These are phyloP conservation scores for Globisporangium alternatum DNA, from an alignment of 352 stramenopile genomes.

Conservation along the genomic window DNA sequence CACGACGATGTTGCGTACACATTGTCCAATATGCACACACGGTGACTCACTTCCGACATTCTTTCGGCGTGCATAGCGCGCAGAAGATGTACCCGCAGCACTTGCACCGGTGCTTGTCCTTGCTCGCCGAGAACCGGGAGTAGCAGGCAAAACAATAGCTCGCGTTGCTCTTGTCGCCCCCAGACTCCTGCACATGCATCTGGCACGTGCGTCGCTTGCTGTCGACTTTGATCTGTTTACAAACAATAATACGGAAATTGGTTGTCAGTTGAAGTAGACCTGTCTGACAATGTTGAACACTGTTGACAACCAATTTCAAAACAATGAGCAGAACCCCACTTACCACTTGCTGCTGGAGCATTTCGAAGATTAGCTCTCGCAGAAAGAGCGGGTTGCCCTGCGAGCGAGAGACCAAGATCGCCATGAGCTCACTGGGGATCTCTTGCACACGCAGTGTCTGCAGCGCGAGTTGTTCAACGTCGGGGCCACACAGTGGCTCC, in stretches of 20 bases:
- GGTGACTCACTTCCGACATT: constrained; percentile 55
- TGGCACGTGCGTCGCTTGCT: constrained; percentile 52
- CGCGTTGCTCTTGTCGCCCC: constrained; percentile 69
- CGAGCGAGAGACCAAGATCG: constrained; percentile 65
- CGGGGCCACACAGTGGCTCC: constrained; percentile 47
- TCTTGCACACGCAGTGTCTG: constrained; percentile 60
- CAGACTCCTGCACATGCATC: constrained; percentile 75
- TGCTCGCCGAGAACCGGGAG: constrained; percentile 39
- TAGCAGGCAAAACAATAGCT: constrained; percentile 81
- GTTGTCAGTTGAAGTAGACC: neutral
- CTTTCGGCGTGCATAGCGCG: constrained; percentile 66
- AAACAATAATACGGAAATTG: neutral
- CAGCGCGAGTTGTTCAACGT: constrained; percentile 61
- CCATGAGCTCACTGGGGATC: constrained; percentile 58
- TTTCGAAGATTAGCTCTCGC: constrained; percentile 81
- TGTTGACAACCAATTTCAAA: neutral
- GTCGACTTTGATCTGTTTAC: constrained; percentile 55
- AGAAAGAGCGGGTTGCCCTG: constrained; percentile 86
- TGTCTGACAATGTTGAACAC: neutral
- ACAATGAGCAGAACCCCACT: constrained; percentile 4
- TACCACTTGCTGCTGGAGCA: constrained; percentile 74
- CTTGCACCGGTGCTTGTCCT: constrained; percentile 79
- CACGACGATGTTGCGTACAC: neutral
- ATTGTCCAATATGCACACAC: neutral
- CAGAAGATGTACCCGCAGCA: constrained; percentile 86